Evolutionary conservation across 331 rosid genomes (phyloP), one percentile per base, ranked within the genome.

Genomic region (Cydonia oblonga): DNA sequence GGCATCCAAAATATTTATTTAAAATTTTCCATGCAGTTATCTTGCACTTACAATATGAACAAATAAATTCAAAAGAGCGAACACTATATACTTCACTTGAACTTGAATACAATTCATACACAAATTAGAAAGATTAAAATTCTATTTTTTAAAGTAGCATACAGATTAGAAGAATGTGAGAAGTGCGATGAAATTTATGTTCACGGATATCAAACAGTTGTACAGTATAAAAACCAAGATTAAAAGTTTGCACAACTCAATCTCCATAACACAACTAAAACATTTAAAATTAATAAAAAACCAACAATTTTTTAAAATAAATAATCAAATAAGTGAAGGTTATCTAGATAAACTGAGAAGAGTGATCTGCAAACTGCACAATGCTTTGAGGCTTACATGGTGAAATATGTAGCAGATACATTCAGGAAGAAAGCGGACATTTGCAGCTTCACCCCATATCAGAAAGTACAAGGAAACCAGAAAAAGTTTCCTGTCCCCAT

Each of bases 371-470:
- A 28, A 62, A 61, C 22, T 15, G 11, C 63, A 40, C 14, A 54
- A 75, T 38, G 56, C 23, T 51, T 58, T 64, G 61, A 75, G 32
- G 71, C 97, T 93, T 91, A 93, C 98, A 44, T 85, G 71, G 92
- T 93, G 98, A 78, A 93, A 93, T 84, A 93, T 89, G 73, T 88
- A 93, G 89, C 98, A 93, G 68, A 93, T 80, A 82, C 97, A 93
- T 75, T 93, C 98, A 6, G 98, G 98, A 79, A 93, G 97, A 84
- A 93, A 93, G 64, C 98, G 98, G 79, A 89, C 88, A 83, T 93
- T 93, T 75, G 98, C 98, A 82, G 96, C 98, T 86, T 93, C 98
- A 46, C 98, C 98, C 98, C 98, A 93, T 72, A 93, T 86, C 82
- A 93, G 89, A 76, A 91, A 86, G 87, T 93, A 93, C 67, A 93